Evolutionary conservation across 1,284 basidiomycete genomes (phyloP), one percentile per base, ranked within the genome.

Genomic region (Naganishia liquefaciens): DNA sequence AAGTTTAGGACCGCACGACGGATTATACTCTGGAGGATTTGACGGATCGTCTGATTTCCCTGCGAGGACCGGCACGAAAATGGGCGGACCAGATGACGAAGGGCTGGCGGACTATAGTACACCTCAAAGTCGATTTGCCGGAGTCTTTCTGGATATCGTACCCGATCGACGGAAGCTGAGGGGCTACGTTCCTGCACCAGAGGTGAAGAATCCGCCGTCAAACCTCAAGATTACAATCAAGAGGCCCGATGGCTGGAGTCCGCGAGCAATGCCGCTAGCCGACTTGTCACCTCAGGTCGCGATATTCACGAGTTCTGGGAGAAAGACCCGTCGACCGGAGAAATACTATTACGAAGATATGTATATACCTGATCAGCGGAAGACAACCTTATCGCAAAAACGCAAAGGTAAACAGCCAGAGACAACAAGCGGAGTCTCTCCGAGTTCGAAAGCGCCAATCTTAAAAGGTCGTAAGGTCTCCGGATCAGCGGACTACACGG

Each of bases 121-220:
- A 19, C 57, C 57, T 7, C 46, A 60, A 39, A 60, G 57, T 17
- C 46, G 57, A 27, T 60, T 60, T 25, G 57, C 57, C 33, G 57
- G 57, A 19, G 57, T 60, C 10, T 53, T 53, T n/a, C 19, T 53
- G 33, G 15, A 19, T 23, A 60, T 60, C 15, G 30, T 60, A 17
- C 57, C 57, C 10, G 57, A 60, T 50, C 28, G 46, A 13, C 40
- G 57, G 19, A 40, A 47, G 46, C 15, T 40, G 4, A 49, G 46
- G 30, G 25, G 15, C 4, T 60, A 50, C 46, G 40, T 60, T 11
- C 46, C 33, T 4, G 30, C 57, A 21, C 46, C 47, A 13, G 57
- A 60, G 44, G 30, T 60, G 5, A 60, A 40, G 46, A 13, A 15
- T 11, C 27, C 57, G 19, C 30, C n/a, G 19, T 37, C 33, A 10